Evolutionary conservation across 371 early-diverging fungal genomes (phyloP).

Genomic region (Mucor racemosus): DNA sequence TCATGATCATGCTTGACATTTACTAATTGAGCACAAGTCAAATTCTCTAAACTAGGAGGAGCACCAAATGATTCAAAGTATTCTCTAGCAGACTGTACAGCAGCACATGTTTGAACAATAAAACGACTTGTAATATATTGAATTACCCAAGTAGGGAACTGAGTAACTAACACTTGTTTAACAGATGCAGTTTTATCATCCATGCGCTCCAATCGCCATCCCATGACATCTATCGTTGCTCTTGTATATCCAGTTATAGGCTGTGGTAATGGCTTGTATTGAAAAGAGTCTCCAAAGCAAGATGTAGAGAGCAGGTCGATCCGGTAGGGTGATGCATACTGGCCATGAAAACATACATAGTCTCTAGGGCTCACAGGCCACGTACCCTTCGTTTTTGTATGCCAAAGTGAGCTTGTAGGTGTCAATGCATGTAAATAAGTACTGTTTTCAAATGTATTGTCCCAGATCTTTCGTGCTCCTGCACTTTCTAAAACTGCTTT

Average conservation of each 20-base stretch:
- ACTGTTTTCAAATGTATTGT: conserved; percentile 54
- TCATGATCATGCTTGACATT: conserved; percentile 51
- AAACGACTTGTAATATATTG: conserved; percentile 19
- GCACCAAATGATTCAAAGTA: conserved; percentile 54
- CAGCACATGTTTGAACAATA: conserved; percentile 19
- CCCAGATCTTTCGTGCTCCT: conserved; percentile 53
- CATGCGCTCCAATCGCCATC: conserved; percentile 52
- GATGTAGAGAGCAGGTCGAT: conserved; percentile 59
- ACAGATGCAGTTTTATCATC: conserved; percentile 42
- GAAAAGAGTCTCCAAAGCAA: conserved; percentile 43
- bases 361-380: conserved; percentile 62
- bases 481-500: conserved; percentile 55
- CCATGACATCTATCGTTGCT: conserved; percentile 54
- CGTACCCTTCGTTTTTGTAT: conserved; percentile 56
- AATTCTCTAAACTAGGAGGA: conserved; percentile 54
- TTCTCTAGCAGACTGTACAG: conserved; percentile 42
- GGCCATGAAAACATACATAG: conserved; percentile 53
- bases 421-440: conserved; percentile 48
- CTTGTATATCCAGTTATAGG: conserved; percentile 49
- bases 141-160: conserved; percentile 36
- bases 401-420: conserved; percentile 54
- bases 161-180: conserved; percentile 42
- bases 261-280: conserved; percentile 45
- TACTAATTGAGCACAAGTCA: conserved; percentile 48
- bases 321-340: conserved; percentile 42